A percentile compares a stretch with the other conserved stretches of the same genome.
Evolutionary conservation across 2,329 filamentous ascomycete genomes (phyloP).

Genomic region (Fusarium verticillioides): DNA sequence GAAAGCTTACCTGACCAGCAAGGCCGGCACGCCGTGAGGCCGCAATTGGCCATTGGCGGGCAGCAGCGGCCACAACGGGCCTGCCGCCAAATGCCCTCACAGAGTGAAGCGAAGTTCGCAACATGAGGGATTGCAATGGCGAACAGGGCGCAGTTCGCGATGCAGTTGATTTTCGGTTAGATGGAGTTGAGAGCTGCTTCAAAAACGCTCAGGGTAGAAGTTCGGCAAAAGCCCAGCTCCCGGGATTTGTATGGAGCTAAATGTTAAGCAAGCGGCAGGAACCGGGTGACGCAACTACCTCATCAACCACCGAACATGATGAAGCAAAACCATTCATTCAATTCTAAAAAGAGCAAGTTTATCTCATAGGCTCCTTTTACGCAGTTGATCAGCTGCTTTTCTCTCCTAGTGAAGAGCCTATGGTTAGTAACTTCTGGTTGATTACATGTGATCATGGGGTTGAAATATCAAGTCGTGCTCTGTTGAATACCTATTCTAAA

Average conservation of each 20-base stretch:
- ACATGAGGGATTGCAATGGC: conserved; percentile 69
- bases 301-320: conserved; percentile 1
- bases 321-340: neutral
- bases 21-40: conserved; percentile 49
- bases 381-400: neutral
- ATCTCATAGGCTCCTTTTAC: neutral
- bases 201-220: conserved; percentile 59
- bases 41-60: conserved; percentile 68
- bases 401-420: neutral
- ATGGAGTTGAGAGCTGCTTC: conserved; percentile 48
- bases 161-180: conserved; percentile 47
- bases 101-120: conserved; percentile 75
- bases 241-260: conserved; percentile 39
- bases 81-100: conserved; percentile 68
- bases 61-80: conserved; percentile 62
- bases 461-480: neutral
- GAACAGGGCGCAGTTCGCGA: conserved; percentile 49
- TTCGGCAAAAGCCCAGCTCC: conserved; percentile 55
- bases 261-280: conserved; percentile 48
- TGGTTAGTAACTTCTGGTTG: neutral
- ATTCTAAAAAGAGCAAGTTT: neutral
- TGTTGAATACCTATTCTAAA: neutral
- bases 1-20: conserved; percentile 50
- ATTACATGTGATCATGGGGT: neutral
- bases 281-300: conserved; percentile 50